Base-by-base conservation (phyloP, 1,139 yeast genomes). In the Saccharomyces pastorianus region DNA sequence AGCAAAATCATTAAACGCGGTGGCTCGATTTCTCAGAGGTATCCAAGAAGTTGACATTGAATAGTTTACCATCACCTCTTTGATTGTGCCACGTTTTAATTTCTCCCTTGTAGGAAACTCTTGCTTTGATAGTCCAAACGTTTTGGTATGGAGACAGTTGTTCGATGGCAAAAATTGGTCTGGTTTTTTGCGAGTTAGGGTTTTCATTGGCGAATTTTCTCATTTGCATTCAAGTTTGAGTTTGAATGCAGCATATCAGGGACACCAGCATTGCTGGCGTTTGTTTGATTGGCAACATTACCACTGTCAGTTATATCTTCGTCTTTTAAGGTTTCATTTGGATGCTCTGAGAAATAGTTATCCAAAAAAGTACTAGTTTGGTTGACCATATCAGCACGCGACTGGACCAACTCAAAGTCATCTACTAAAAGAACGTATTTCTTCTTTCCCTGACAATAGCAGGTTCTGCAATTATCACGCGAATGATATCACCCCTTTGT, bases 11-110 rank as follows among this genome's bases (percentile, higher is more conserved):
- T 88, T 88, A 72, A 95, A 95, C 3, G 95, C 97, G 7, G 98
- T 90, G 14, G 96, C 98, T 65, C 95, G 81, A 95, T 95, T 73
- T 93, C 99, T 64, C 96, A 6, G 96, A 86, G 68, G 95, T 96
- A 68, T 95, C 99, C 59, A 91, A 74, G 60, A 95, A 82, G 62
- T 90, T 88, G 46, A 89, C 89, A 63, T 86, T 86, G 74, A 95
- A 89, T 57, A 95, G 78, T 69, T 88, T 88, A 53, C 99, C 99
- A 61, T 86, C 90, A 57, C 96, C 96, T 64, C 84, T 80, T 55
- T 83, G 84, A 65, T 90, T 90, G 52, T 88, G 81, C 93, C 95
- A 95, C 46, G 87, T 85, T 71, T 90, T 85, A 63, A 93, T 78
- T 58, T 90, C 97, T 54, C 95, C 84, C 70, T 93, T 93, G 70